Evolutionary conservation across 2,329 filamentous ascomycete species (phyloP), one percentile per base, ranked within the genome.

Genomic region (Curvularia sp.): DNA sequence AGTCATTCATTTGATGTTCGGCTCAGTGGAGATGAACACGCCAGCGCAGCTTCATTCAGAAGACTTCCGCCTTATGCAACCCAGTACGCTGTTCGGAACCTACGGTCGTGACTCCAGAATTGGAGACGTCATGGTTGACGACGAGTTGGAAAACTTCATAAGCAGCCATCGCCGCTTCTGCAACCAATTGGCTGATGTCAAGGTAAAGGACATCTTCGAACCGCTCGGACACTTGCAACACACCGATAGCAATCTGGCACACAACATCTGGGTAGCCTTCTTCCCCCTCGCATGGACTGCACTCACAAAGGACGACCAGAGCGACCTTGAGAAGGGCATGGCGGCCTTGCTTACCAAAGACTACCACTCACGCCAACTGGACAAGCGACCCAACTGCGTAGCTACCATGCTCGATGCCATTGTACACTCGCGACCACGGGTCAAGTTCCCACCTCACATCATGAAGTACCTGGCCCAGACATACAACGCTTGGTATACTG

Each of bases 401-500:
- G 92, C 97, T 71, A 95, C 93, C 7, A 84, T 99, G 57, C 84
- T 99, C 5, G 91, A 96, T 69, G 95, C 92, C 41, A 90, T 92
- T 35, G 91, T 93, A 13, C 90, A 89, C 70, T 89, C 93, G 1
- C 91, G 86, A 79, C 94, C 95, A 0, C 86, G 91, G 22, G 96
- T 95, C 79, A 96, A 95, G 78, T 88, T 99, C 49, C 95, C 95
- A 6, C 92, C 95, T 0, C 95, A 99, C 72, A 92, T 98, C 38
- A 88, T 99, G 80, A 99, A 99, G 74, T 98, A 93, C 68, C 86
- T 96, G 55, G 94, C 93, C 20, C 92, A 91, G 75, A 97, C 92
- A 0, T 99, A 96, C 74, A 93, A 97, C 77, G 91, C 90, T 0
- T 99, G 95, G 96, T 99, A 99, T 74, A 93, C 92, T n/a, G 92